Percentiles rank a stretch among this genome's conserved stretches.
These are phyloP conservation scores for Pleurotus eryngii DNA, from an alignment of 768 basidiomycete genomes.

Conservation along the genomic window DNA sequence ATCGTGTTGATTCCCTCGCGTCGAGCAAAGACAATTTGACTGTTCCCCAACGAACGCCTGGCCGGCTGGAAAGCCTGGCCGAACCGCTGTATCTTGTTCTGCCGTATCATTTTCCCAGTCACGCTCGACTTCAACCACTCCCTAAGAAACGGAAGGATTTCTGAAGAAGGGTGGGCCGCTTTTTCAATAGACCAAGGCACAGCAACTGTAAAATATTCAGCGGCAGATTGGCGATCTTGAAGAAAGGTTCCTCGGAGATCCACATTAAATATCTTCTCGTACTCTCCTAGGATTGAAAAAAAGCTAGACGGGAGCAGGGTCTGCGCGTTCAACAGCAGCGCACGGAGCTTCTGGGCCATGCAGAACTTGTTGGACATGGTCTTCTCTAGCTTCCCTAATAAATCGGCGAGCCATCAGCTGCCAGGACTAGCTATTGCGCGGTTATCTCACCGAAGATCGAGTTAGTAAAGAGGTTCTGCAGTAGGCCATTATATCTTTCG, in stretches of 20 bases:
- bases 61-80: background rate
- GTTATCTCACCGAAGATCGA: background rate
- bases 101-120: background rate
- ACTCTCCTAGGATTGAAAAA: too few species aligned
- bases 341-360: too few species aligned
- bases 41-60: background rate
- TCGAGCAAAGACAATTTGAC: slow-evolving; percentile 8
- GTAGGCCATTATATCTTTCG: background rate
- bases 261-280: slow-evolving; percentile 6
- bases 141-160: too few species aligned
- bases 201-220: background rate
- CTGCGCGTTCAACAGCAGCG: too few species aligned
- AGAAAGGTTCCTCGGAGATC: slow-evolving; percentile 1
- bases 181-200: background rate
- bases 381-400: too few species aligned
- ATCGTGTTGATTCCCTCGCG: background rate
- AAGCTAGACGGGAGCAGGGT: too few species aligned
- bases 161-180: background rate
- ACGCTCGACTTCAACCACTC: too few species aligned
- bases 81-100: background rate
- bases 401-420: background rate
- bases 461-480: background rate
- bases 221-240: background rate
- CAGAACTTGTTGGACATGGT: too few species aligned
- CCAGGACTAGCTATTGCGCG: background rate